phyloP scores from a whole-genome alignment of 495 filamentous ascomycete species.

The Penicillium verhagenii region DNA sequence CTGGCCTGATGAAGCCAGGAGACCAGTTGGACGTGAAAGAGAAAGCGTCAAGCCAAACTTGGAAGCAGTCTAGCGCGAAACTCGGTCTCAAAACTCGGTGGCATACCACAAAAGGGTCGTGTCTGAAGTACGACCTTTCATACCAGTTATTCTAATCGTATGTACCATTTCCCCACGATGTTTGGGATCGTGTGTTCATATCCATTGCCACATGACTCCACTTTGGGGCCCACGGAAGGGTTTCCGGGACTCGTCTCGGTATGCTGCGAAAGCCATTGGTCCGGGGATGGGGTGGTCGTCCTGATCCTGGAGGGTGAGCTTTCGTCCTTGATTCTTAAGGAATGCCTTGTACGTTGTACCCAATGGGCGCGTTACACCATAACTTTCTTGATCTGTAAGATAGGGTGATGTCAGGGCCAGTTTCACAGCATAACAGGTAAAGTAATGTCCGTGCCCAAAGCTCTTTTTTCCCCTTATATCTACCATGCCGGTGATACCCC shows the following conservation, averaged over 20 bases:
- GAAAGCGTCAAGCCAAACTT: too few relatives aligned
- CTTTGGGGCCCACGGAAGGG: background rate
- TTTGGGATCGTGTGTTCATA: background rate
- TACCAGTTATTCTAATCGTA: background rate
- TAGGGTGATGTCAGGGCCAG: constrained; percentile 27
- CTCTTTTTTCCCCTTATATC: constrained; percentile 16
- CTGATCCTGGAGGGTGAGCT: background rate
- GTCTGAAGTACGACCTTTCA: too few relatives aligned
- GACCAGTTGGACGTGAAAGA: too few relatives aligned
- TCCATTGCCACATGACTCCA: background rate
- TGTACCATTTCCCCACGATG: background rate
- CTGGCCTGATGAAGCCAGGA: too few relatives aligned
- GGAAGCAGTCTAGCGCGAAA: background rate
- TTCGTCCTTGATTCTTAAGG: constrained; percentile 1
- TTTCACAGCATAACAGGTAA: constrained; percentile 8
- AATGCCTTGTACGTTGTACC: constrained; percentile 12
- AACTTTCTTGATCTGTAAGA: constrained; percentile 1
- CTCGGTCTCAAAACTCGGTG: background rate
- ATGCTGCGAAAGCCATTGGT: constrained; percentile 3
- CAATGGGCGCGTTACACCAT: constrained; percentile 19
- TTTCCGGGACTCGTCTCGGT: background rate
- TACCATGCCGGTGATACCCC: constrained; percentile 18
- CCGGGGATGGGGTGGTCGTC: background rate
- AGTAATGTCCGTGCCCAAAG: constrained; percentile 3
- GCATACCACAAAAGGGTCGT: too few relatives aligned